Conservation (phyloP, 2,329 filamentous ascomycete species). For the Fusarium staphyleae region DNA sequence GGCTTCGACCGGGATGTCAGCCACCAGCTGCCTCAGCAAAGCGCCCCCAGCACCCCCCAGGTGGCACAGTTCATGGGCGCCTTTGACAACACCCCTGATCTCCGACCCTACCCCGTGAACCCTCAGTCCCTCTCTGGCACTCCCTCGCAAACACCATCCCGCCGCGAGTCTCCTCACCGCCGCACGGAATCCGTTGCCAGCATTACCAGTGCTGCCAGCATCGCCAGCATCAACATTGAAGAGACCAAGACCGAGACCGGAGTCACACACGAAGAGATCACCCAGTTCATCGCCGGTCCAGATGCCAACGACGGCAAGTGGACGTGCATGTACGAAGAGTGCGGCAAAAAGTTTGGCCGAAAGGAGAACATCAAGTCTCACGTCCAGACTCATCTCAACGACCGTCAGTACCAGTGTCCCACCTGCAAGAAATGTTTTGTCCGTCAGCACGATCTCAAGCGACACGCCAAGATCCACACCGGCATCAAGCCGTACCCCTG, state of each 20-base stretch:
- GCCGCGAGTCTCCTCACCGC: constrained; percentile 52
- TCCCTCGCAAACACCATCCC: constrained; percentile 28
- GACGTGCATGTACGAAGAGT: constrained; percentile 78
- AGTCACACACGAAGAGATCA: constrained; percentile 84
- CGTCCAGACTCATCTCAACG: constrained; percentile 96
- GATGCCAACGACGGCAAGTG: constrained; percentile 79
- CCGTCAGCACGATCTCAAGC: constrained; percentile 94
- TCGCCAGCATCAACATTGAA: constrained; percentile 69
- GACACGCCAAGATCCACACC: constrained; percentile 96
- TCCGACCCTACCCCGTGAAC: constrained; percentile 43
- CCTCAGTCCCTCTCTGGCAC: constrained; percentile 30
- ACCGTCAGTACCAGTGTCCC: constrained; percentile 93
- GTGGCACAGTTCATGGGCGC: constrained; percentile 51
- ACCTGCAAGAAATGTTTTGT: constrained; percentile 96
- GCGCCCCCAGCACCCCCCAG: constrained; percentile 60
- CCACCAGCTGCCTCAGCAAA: constrained; percentile 55
- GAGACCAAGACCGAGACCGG: constrained; percentile 78
- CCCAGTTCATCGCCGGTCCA: constrained; percentile 75
- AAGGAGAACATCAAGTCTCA: constrained; percentile 99
- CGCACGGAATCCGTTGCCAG: constrained; percentile 67
- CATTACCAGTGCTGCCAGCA: constrained; percentile 64
- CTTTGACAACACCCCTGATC: constrained; percentile 55
- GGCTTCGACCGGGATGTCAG: constrained; percentile 49
- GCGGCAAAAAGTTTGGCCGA: constrained; percentile 89
- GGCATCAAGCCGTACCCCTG: constrained; percentile 96